phyloP scores from a whole-genome alignment of 2,329 filamentous ascomycete species.

The Colletotrichum tropicicola region DNA sequence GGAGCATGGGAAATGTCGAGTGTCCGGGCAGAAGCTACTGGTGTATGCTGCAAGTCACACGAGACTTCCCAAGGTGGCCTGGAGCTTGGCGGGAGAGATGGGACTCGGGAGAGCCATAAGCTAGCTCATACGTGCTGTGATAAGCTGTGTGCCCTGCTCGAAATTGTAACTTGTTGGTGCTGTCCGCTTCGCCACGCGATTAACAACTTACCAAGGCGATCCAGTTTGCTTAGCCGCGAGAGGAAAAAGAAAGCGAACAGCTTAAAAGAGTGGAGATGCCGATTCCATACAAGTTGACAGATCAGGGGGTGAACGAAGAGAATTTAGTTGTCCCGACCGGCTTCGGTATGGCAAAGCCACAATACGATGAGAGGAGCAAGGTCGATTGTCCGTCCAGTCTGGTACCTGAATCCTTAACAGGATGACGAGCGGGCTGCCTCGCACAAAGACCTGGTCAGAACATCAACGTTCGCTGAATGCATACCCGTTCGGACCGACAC shows the following conservation, averaged over 20 bases:
- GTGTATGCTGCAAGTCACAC: constrained; percentile 7
- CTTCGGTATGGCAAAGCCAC: background rate
- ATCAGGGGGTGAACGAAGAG: constrained; percentile 1
- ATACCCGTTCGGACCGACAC: background rate
- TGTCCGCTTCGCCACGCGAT: constrained; percentile 8
- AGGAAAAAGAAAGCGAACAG: constrained; percentile 22
- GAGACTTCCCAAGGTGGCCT: constrained; percentile 3
- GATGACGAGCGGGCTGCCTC: background rate
- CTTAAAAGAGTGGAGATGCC: constrained; percentile 7
- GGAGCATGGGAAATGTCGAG: background rate
- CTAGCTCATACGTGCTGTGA: background rate
- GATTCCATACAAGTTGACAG: background rate
- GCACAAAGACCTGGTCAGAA: background rate
- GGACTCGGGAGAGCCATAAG: background rate
- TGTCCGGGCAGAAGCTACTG: constrained; percentile 1
- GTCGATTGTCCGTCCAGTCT: background rate
- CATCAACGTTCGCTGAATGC: background rate
- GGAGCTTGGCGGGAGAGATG: constrained; percentile 3
- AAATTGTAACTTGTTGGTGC: background rate
- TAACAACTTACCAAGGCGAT: constrained; percentile 1
- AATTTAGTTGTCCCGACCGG: background rate
- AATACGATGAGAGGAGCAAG: background rate
- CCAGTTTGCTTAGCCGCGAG: constrained; percentile 6
- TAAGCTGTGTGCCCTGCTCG: background rate
- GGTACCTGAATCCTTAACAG: background rate